Percentiles rank a stretch among this genome's conserved stretches.
phyloP scores from a whole-genome alignment of 1,139 yeast genomes.

The Saccharomyces uvarum region DNA sequence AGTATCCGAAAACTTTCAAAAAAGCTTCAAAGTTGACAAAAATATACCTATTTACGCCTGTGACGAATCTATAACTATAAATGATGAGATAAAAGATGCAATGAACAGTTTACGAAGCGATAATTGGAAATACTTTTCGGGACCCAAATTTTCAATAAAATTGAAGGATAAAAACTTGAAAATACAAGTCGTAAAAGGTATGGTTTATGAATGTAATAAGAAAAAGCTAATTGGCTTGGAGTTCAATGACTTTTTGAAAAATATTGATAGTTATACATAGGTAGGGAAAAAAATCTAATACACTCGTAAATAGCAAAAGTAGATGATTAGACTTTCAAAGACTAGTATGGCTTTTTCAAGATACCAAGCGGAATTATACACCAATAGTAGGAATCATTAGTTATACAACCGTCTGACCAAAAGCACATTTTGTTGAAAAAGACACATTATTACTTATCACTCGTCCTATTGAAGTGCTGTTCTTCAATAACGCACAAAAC shows the following conservation, averaged over 20 bases:
- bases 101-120: constrained; percentile 19
- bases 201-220: constrained; percentile 15
- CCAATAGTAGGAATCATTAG: too few relatives aligned
- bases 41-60: constrained; percentile 21
- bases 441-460: too few relatives aligned
- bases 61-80: constrained; percentile 17
- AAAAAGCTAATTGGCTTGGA: constrained; percentile 26
- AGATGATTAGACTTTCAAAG: neutral
- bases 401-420: too few relatives aligned
- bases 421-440: too few relatives aligned
- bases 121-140: constrained; percentile 25
- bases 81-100: constrained; percentile 19
- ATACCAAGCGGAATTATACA: too few relatives aligned
- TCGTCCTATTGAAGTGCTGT: too few relatives aligned
- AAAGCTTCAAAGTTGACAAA: constrained; percentile 4
- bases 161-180: constrained; percentile 7
- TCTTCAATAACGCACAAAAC: too few relatives aligned
- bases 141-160: constrained; percentile 26
- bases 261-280: constrained; percentile 1
- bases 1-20: constrained; percentile 21
- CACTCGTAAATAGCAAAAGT: constrained; percentile 3
- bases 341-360: neutral
- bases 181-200: constrained; percentile 25
- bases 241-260: constrained; percentile 50
- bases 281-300: neutral